Evolutionary conservation across 257 asterid species (phyloP).

Genomic region (Echium plantagineum): DNA sequence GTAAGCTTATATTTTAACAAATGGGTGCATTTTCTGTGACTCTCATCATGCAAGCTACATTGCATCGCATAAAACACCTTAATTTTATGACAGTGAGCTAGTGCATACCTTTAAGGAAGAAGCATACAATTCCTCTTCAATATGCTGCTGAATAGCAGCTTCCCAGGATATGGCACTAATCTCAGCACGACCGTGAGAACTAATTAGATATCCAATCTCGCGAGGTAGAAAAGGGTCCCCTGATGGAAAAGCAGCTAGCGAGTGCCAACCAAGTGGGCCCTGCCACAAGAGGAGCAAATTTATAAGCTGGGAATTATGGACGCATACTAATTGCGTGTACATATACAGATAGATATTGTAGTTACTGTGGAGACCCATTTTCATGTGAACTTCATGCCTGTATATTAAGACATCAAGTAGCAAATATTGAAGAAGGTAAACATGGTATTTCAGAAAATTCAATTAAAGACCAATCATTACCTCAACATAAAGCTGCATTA

Average conservation of each 20-base stretch:
- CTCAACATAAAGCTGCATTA: conserved; percentile 90
- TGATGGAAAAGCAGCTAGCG: conserved; percentile 53
- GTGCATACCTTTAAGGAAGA: conserved; percentile 66
- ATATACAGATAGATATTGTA: not conserved
- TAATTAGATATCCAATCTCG: conserved; percentile 52
- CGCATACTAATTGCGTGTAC: not conserved
- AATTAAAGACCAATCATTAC: conserved; percentile 21
- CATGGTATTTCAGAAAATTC: not conserved
- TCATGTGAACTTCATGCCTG: not conserved
- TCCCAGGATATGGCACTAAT: conserved; percentile 90
- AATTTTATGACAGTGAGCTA: not conserved
- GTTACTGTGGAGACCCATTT: not conserved
- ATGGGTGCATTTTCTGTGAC: too few species aligned
- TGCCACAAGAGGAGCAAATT: conserved; percentile 25
- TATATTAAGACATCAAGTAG: not conserved
- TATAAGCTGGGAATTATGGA: conserved; percentile 3
- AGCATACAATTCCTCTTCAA: conserved; percentile 80
- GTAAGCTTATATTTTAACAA: too few species aligned
- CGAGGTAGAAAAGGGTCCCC: conserved; percentile 55
- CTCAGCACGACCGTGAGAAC: conserved; percentile 57
- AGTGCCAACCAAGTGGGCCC: conserved; percentile 95
- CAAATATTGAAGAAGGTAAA: not conserved
- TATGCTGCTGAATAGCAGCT: conserved; percentile 78
- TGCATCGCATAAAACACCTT: too few species aligned
- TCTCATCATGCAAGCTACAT: too few species aligned